phyloP scores from a whole-genome alignment of 176 grass and related monocot genomes.

The Ampelocalamus luodianensis region DNA sequence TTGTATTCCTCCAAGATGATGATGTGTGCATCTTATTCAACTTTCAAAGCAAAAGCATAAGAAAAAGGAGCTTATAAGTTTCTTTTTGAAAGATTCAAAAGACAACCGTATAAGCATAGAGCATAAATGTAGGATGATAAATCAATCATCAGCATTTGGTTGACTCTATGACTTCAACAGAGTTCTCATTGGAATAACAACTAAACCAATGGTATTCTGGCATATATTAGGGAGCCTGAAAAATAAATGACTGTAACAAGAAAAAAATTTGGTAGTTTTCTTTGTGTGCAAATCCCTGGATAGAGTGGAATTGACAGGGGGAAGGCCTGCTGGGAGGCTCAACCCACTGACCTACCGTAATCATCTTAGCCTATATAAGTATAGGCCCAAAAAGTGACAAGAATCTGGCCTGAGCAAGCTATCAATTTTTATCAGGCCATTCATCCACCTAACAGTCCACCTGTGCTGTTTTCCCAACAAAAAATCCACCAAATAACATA shows the following conservation, averaged over 20 bases:
- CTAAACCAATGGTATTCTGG: neutral
- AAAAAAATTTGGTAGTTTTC: neutral
- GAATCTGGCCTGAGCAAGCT: neutral
- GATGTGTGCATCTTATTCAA: constrained; percentile 60
- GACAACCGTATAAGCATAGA: constrained; percentile 1
- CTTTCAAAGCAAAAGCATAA: constrained; percentile 44
- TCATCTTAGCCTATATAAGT: neutral
- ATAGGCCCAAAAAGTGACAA: neutral
- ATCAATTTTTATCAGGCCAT: neutral
- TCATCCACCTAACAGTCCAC: neutral
- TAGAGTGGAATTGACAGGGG: neutral
- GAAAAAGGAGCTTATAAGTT: constrained; percentile 36
- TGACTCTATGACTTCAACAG: neutral
- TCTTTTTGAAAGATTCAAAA: constrained; percentile 33
- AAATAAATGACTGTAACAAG: constrained; percentile 3
- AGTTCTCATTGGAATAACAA: neutral
- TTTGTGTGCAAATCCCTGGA: neutral
- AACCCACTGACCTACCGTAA: neutral
- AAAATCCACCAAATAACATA: neutral
- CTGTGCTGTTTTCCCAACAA: neutral
- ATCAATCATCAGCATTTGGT: neutral
- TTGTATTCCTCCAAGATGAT: constrained; percentile 63
- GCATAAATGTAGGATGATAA: constrained; percentile 1
- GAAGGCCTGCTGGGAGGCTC: neutral
- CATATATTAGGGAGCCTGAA: constrained; percentile 1